These are phyloP conservation scores for Carex littledalei DNA, from an alignment of 176 grass and related monocot species.

Conservation along the genomic window DNA sequence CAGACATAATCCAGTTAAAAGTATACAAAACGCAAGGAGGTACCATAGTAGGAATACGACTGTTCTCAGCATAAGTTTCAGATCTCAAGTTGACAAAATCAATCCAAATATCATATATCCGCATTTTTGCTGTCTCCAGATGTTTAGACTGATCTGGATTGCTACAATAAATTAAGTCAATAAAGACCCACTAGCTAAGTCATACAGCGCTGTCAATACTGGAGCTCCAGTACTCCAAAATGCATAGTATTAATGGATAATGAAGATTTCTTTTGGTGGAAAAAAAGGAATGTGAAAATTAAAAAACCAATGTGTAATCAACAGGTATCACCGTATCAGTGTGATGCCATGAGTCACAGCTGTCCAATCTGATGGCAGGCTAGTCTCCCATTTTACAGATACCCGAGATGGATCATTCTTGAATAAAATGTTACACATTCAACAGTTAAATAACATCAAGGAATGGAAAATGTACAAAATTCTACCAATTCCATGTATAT, in stretches of 20 bases:
- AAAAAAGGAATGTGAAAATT: not conserved
- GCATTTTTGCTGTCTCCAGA: conserved; percentile 92
- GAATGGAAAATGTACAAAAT: not conserved
- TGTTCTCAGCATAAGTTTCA: conserved; percentile 90
- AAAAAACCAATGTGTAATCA: not conserved
- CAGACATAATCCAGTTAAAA: conserved; percentile 2
- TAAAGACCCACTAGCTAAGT: not conserved
- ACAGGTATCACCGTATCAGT: not conserved
- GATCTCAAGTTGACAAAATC: conserved; percentile 98
- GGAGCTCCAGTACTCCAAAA: not conserved
- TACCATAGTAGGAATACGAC: conserved; percentile 92
- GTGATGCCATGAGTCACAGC: not conserved
- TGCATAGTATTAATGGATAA: not conserved
- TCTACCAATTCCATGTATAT: not conserved
- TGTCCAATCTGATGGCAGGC: not conserved
- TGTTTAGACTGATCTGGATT: conserved; percentile 99
- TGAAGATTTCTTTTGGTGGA: not conserved
- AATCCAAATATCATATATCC: conserved; percentile 70
- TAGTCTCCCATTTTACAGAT: not conserved
- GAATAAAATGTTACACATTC: not conserved
- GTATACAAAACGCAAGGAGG: conserved; percentile 20
- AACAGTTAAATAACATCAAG: not conserved
- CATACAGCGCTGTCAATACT: not conserved
- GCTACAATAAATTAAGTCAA: conserved; percentile 40
- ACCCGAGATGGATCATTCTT: not conserved